These are phyloP conservation scores for Trichosporon asahii DNA, from an alignment of 1,284 basidiomycete genomes.

Conservation along the genomic window DNA sequence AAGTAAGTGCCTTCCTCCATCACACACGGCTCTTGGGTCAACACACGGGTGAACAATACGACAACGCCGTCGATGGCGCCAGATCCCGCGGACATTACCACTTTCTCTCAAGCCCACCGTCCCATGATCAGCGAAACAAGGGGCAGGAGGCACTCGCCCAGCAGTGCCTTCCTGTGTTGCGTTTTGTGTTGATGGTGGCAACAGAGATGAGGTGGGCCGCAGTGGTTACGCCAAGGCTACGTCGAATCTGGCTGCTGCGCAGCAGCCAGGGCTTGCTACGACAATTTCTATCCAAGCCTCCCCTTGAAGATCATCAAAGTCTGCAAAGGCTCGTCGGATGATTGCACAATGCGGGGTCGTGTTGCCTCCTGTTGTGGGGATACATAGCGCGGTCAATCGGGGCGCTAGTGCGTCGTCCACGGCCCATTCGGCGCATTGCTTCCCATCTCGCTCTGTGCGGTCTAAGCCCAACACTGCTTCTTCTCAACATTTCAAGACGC, in stretches of 20 bases:
- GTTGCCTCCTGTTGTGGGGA: neutral
- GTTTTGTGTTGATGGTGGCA: neutral
- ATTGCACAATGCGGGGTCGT: neutral
- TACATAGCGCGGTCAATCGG: neutral
- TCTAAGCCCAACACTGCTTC: neutral
- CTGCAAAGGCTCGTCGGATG: neutral
- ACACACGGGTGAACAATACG: neutral
- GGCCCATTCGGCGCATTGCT: neutral
- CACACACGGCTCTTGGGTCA: neutral
- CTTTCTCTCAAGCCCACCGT: neutral
- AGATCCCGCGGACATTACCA: neutral
- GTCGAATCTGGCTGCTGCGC: conserved; percentile 4
- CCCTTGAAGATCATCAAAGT: conserved; percentile 8
- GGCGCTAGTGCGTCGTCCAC: neutral
- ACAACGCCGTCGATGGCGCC: neutral
- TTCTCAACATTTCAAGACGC: neutral
- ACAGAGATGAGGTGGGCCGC: neutral
- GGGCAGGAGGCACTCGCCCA: neutral
- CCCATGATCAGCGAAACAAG: neutral
- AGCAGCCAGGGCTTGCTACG: neutral
- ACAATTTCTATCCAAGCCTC: neutral
- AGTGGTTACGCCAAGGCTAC: neutral
- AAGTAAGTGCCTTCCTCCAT: conserved; percentile 4
- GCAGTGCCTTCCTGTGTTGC: neutral
- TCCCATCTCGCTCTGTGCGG: neutral